Conservation (phyloP, 495 filamentous ascomycete species). For the Parachaetomium inaequale region DNA sequence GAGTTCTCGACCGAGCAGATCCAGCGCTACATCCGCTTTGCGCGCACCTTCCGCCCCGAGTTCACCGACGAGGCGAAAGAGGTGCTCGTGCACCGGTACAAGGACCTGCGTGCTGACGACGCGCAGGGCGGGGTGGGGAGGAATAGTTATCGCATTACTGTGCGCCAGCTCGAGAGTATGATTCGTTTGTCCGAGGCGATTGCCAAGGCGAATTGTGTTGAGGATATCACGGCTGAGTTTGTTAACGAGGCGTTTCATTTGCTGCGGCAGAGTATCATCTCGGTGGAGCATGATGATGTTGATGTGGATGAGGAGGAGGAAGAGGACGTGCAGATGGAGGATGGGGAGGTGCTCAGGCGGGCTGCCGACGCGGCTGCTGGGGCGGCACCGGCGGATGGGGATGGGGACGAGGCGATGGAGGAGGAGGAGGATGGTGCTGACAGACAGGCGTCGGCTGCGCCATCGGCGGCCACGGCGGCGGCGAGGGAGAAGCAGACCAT, state of each 20-base stretch:
- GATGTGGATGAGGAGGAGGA: conserved; percentile 89
- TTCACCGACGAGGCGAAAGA: conserved; percentile 85
- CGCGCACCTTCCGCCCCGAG: conserved; percentile 87
- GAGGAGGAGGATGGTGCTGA: conserved; percentile 40
- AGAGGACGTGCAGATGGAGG: conserved; percentile 32
- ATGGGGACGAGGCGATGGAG: conserved; percentile 72
- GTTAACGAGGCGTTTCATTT: conserved; percentile 89
- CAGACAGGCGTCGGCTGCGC: conserved; percentile 29
- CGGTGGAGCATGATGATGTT: conserved; percentile 95
- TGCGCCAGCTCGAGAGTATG: conserved; percentile 90
- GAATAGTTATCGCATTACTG: conserved; percentile 95
- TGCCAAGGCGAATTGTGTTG: conserved; percentile 94
- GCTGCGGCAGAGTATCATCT: conserved; percentile 89
- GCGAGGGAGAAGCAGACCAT: conserved; percentile 73
- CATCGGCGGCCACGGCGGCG: conserved; percentile 23
- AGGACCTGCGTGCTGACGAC: conserved; percentile 90
- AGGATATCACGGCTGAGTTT: conserved; percentile 78
- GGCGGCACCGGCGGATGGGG: conserved; percentile 45
- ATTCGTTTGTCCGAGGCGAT: conserved; percentile 94
- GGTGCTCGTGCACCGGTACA: conserved; percentile 87
- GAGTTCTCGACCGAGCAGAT: conserved; percentile 96
- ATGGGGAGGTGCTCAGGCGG: conserved; percentile 33
- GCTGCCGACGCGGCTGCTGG: conserved; percentile 41
- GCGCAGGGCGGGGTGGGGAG: conserved; percentile 89
- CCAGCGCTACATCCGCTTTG: conserved; percentile 96